Evolutionary conservation across 2,329 filamentous ascomycete species (phyloP).

Genomic region (Cladophialophora yegresii): DNA sequence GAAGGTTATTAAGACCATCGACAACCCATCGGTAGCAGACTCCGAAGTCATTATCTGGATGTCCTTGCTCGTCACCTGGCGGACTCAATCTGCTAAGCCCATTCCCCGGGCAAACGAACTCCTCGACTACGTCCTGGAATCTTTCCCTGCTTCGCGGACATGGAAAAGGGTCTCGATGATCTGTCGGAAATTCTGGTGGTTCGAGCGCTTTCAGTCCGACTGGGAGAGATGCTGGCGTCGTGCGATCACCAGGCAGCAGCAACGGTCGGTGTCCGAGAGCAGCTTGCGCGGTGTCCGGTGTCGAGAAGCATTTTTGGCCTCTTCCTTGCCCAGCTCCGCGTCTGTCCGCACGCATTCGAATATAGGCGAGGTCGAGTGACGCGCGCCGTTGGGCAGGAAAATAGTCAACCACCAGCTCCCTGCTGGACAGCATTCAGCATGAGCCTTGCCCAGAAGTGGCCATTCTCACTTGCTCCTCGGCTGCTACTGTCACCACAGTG

Average conservation of each 20-base stretch:
- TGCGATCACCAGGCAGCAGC: slow-evolving; percentile 7
- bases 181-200: slow-evolving; percentile 31
- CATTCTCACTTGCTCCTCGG: background rate
- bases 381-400: background rate
- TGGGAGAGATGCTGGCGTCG: slow-evolving; percentile 22
- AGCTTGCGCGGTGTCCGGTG: background rate
- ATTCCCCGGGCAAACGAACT: slow-evolving; percentile 17
- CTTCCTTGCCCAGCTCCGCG: background rate
- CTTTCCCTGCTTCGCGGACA: slow-evolving; percentile 21
- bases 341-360: background rate
- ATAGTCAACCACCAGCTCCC: background rate
- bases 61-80: slow-evolving; percentile 25
- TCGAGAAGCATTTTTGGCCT: background rate
- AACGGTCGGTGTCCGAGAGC: background rate
- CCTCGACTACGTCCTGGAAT: slow-evolving; percentile 25
- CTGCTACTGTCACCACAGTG: background rate
- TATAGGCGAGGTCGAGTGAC: background rate
- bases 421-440: background rate
- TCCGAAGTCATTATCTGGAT: slow-evolving; percentile 29
- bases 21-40: slow-evolving; percentile 19
- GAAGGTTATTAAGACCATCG: slow-evolving; percentile 23
- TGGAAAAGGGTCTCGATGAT: slow-evolving; percentile 26
- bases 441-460: background rate
- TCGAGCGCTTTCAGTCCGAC: slow-evolving; percentile 22
- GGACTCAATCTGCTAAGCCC: slow-evolving; percentile 22